Conservation (phyloP, 106 monocot species). For the Dendrobium nobile region DNA sequence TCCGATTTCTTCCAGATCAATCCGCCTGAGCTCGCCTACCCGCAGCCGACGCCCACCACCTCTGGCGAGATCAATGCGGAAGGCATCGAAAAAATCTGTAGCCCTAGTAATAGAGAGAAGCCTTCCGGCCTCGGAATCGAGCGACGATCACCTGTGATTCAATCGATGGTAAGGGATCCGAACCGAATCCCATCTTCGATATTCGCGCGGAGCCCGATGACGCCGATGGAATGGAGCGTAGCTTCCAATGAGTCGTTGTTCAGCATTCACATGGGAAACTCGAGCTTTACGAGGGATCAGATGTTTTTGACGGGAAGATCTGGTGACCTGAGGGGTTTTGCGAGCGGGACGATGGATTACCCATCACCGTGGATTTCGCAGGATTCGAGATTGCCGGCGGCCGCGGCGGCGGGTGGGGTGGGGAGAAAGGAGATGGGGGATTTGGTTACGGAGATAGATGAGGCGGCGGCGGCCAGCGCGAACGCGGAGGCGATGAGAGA, state of each 20-base stretch:
- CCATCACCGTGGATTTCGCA: neutral
- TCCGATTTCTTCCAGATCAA: slow-evolving; percentile 29
- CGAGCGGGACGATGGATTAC: neutral
- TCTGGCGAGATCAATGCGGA: neutral
- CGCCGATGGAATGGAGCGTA: slow-evolving; percentile 74
- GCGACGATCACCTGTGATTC: slow-evolving; percentile 20
- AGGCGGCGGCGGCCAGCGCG: neutral
- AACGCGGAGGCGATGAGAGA: slow-evolving; percentile 38
- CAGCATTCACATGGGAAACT: slow-evolving; percentile 56
- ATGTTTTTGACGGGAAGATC: slow-evolving; percentile 27
- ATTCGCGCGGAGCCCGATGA: slow-evolving; percentile 33
- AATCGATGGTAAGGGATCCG: slow-evolving; percentile 44
- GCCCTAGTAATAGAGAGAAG: neutral
- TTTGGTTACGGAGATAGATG: neutral
- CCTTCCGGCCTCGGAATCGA: neutral
- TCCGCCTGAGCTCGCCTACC: neutral
- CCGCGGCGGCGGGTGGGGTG: neutral
- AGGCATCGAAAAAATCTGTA: neutral
- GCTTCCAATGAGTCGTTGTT: slow-evolving; percentile 85
- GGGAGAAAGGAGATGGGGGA: neutral
- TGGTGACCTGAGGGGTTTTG: slow-evolving; percentile 17
- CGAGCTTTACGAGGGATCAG: slow-evolving; percentile 32
- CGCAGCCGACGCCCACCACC: neutral
- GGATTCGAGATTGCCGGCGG: neutral
- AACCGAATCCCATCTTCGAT: slow-evolving; percentile 62